Evolutionary conservation across 352 stramenopile species (phyloP), one percentile per base, ranked within the genome.

Genomic region (Aphanomyces invadans): DNA sequence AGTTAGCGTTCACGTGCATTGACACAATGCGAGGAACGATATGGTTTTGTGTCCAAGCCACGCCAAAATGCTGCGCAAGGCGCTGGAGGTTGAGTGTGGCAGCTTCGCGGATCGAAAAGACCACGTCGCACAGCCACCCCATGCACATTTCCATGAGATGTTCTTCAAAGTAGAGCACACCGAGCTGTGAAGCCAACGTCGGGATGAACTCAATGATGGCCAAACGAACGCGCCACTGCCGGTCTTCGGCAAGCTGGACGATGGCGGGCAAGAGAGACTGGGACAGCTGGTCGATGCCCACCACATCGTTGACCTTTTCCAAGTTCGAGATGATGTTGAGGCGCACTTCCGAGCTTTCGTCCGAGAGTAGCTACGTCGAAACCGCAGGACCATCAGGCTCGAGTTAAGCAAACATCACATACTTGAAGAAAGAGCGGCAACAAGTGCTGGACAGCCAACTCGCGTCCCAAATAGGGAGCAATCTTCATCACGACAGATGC

Each of bases 181-280:
- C 97, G 19, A 99, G 79, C 64, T 99, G 93, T 64, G 92, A 88
- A 3, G 95, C 97, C 38, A 99, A 74, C 46, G 98, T 76, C 39
- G 97, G 97, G 64, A 98, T 98, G 76, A 98, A 97, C 73, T 99
- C 87, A 77, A 99, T 99, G 73, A 99, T 98, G 21, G 95, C 96
- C 15, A 98, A 77, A 39, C 97, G 89, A 70, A 99, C 97, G 67
- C 96, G 85, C 97, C 97, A 99, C 75, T 99, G 98, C n/a, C 86
- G 82, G 80, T 99, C 97, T 81, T 99, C 91, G 23, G 96, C 94
- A 48, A 99, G 80, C 71, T 99, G 95, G 5, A 98, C 78, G 77
- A 99, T 98, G 48, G 96, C 96, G 46, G 97, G 97, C 10, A 99
- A 70, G 12, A 99, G 76, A n/a, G 90, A 98, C 68, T 99, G 89